phyloP scores from a whole-genome alignment of 1,284 basidiomycete genomes.

The Erythrobasidium hasegawianum region DNA sequence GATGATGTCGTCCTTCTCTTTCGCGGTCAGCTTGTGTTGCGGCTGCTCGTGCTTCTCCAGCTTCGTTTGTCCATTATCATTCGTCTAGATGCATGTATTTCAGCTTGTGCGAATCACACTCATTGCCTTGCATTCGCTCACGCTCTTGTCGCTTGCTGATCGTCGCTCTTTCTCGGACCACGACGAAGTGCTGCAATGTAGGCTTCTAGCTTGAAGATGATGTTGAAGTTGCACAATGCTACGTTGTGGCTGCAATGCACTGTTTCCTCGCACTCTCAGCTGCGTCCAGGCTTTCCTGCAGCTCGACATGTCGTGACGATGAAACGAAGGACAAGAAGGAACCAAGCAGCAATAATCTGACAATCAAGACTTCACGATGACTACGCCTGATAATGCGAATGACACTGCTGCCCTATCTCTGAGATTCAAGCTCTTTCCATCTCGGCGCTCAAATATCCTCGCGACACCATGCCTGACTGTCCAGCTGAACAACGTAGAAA shows the following conservation, averaged over 20 bases:
- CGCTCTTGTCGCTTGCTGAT: neutral
- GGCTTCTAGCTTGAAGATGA: neutral
- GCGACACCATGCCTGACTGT: neutral
- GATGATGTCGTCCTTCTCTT: conserved; percentile 20
- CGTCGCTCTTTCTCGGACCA: neutral
- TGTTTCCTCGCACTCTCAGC: no score
- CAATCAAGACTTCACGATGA: no score
- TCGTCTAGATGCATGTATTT: neutral
- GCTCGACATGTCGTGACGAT: no score
- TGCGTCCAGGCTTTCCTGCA: no score
- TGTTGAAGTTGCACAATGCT: no score
- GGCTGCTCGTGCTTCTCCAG: neutral
- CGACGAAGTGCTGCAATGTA: neutral
- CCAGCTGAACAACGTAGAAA: neutral
- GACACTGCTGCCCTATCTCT: neutral
- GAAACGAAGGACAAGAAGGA: no score
- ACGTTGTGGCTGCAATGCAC: no score
- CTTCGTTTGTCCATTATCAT: neutral
- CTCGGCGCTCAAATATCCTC: neutral
- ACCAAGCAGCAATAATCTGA: no score
- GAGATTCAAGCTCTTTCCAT: conserved; percentile 1
- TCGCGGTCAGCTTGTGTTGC: conserved; percentile 15
- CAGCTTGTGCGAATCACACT: no score
- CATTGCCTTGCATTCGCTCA: neutral
- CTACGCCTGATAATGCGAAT: neutral